These are phyloP conservation scores for Metarhizium rileyi DNA, from an alignment of 2,329 filamentous ascomycete species.

Conservation along the genomic window DNA sequence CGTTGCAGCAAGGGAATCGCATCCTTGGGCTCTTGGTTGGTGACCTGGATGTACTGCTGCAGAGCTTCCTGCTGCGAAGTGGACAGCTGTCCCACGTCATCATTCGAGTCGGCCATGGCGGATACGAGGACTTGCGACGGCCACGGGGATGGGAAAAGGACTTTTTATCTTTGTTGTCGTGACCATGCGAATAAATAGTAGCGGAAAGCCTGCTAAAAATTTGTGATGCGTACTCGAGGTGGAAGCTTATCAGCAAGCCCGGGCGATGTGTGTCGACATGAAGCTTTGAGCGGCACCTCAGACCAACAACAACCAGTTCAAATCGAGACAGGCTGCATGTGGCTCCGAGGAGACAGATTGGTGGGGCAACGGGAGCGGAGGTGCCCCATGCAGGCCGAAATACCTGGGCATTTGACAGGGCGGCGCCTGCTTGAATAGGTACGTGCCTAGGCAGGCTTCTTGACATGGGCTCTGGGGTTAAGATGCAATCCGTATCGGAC, in stretches of 20 bases:
- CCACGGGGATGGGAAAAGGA: background rate
- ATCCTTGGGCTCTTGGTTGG: conserved; percentile 67
- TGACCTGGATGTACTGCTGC: conserved; percentile 81
- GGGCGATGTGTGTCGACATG: background rate
- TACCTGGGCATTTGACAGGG: too few relatives aligned
- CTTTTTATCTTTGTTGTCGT: background rate
- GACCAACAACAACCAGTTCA: background rate
- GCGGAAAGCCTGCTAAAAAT: background rate
- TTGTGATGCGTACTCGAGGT: background rate
- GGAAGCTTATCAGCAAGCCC: background rate
- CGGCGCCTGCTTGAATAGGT: too few relatives aligned
- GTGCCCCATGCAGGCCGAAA: too few relatives aligned
- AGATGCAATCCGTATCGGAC: too few relatives aligned
- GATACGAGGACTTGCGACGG: background rate
- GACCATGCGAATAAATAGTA: background rate
- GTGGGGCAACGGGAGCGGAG: background rate
- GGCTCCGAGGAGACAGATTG: background rate
- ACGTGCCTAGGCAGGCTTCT: too few relatives aligned
- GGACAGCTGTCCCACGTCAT: conserved; percentile 60
- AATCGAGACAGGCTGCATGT: background rate
- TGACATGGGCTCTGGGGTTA: too few relatives aligned
- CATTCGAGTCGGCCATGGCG: conserved; percentile 23
- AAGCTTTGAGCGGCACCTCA: background rate
- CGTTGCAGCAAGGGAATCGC: conserved; percentile 71
- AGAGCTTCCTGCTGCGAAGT: conserved; percentile 72